A percentile compares a stretch with the other conserved stretches of the same genome.
phyloP scores from a whole-genome alignment of 2,329 filamentous ascomycete genomes.

The Aureobasidium mangrovei region DNA sequence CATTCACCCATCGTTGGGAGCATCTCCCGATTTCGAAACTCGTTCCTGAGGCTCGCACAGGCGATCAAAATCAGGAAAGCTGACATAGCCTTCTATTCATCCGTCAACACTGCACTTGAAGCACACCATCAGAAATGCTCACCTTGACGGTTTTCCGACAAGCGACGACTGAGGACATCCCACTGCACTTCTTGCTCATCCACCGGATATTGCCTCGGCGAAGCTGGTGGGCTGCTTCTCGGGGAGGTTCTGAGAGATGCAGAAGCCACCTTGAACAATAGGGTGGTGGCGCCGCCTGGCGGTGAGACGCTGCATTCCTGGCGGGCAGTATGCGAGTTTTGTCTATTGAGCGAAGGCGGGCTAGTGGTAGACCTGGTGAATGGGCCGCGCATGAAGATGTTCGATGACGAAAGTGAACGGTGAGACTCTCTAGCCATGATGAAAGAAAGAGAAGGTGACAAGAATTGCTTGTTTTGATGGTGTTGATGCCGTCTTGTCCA shows the following conservation, averaged over 20 bases:
- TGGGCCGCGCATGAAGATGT: slow-evolving; percentile 17
- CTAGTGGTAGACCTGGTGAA: slow-evolving; percentile 22
- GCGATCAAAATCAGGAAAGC: slow-evolving; percentile 15
- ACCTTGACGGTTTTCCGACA: slow-evolving; percentile 13
- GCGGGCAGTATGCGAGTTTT: slow-evolving; percentile 23
- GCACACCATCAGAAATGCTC: neutral
- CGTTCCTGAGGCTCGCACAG: slow-evolving; percentile 8
- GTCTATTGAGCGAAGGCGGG: slow-evolving; percentile 23
- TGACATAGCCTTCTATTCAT: slow-evolving; percentile 12
- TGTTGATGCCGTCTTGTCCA: neutral
- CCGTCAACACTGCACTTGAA: neutral
- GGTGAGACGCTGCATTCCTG: slow-evolving; percentile 1
- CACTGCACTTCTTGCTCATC: slow-evolving; percentile 7
- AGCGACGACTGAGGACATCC: slow-evolving; percentile 12
- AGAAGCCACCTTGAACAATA: slow-evolving; percentile 12
- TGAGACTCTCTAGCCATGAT: slow-evolving; percentile 12
- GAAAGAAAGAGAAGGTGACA: neutral
- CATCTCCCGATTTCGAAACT: neutral
- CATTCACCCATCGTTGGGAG: slow-evolving; percentile 1
- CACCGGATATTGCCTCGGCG: slow-evolving; percentile 7
- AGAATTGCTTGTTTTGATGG: neutral
- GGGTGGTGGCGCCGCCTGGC: neutral
- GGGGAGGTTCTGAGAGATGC: slow-evolving; percentile 7
- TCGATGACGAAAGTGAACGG: slow-evolving; percentile 4
- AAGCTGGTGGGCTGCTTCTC: slow-evolving; percentile 9